Base-by-base conservation (phyloP, 2,329 filamentous ascomycete genomes). In the Onygenales sp. region DNA sequence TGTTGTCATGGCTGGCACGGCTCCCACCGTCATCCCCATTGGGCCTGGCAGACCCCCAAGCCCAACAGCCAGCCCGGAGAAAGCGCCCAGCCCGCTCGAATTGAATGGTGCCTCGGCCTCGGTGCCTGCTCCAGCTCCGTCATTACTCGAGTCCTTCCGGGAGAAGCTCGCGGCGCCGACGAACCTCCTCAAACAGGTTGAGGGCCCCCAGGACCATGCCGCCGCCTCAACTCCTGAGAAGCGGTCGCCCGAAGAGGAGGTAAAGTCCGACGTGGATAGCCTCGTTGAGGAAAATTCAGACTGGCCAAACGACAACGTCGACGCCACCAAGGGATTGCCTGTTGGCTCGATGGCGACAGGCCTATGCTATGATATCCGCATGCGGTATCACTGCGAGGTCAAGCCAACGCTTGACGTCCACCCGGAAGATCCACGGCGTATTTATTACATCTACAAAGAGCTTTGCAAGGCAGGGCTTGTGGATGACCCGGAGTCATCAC, bases 381-480 rank as follows among this genome's bases (percentile, higher is more conserved):
- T 98, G 93, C 89, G 93, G 56, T 86, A 94, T 56, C 93, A 98
- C 67, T 87, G 90, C 52, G 95, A 96, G 65, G 84, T 88, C 13
- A 84, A 88, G 14, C 74, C 77, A 2, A 72, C 74, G 3, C 70
- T 74, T 14, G 86, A 92, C 21, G 85, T 94, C 50, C 93, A 98
- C 64, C 93, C 93, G 0, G 93, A 98, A 69, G 93, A 98, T 63
- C 93, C 93, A 1, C 79, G 89, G 32, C 84, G 93, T 11, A 96
- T 98, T 55, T 88, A 91, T 62, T 86, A 88, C 63, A 98, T 98
- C 60, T 95, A 93, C 77, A 86, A 88, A 61, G 88, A 88, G 40
- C 86, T 98, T 61, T 89, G 87, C 65, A 80, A 85, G 60, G 86
- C 85, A 40, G 91, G 89, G 0, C 77, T 97, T 2, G 82, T 95